phyloP scores from a whole-genome alignment of 345 rosid species.

The Ceriops zippeliana region DNA sequence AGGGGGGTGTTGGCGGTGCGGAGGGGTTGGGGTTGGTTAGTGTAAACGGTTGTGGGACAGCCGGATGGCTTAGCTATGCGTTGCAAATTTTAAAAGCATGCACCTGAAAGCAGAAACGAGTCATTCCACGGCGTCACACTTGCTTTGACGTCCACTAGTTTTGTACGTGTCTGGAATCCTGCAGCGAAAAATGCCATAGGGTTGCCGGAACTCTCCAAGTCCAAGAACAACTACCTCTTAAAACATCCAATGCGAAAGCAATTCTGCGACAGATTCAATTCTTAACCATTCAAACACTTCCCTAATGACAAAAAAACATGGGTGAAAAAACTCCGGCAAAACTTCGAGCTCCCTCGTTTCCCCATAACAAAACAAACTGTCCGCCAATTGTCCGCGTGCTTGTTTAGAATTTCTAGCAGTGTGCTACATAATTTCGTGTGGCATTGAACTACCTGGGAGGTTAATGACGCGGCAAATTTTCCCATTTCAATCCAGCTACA shows the following conservation, averaged over 20 bases:
- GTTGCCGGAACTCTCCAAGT: too few relatives aligned
- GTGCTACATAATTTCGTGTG: background rate
- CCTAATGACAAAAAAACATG: background rate
- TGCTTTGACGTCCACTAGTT: too few relatives aligned
- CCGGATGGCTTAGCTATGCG: too few relatives aligned
- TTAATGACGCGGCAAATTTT: background rate
- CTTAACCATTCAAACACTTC: background rate
- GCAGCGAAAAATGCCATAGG: too few relatives aligned
- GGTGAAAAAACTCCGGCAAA: conserved; percentile 13
- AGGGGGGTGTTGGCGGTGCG: too few relatives aligned
- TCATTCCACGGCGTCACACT: too few relatives aligned
- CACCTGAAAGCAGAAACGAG: too few relatives aligned
- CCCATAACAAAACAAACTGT: background rate
- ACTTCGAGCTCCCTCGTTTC: background rate
- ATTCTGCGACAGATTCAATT: conserved; percentile 2
- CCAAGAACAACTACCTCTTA: too few relatives aligned
- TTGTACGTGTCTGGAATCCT: too few relatives aligned
- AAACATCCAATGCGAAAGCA: background rate
- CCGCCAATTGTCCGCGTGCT: background rate
- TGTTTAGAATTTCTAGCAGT: background rate
- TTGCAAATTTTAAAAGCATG: too few relatives aligned
- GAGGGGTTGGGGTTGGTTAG: too few relatives aligned
- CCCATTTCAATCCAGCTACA: conserved; percentile 7
- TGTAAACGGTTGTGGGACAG: too few relatives aligned
- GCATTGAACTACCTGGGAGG: background rate